A percentile compares a stretch with the other conserved stretches of the same genome.
Conservation (phyloP, 768 basidiomycete species). For the Boletellus ananas region DNA sequence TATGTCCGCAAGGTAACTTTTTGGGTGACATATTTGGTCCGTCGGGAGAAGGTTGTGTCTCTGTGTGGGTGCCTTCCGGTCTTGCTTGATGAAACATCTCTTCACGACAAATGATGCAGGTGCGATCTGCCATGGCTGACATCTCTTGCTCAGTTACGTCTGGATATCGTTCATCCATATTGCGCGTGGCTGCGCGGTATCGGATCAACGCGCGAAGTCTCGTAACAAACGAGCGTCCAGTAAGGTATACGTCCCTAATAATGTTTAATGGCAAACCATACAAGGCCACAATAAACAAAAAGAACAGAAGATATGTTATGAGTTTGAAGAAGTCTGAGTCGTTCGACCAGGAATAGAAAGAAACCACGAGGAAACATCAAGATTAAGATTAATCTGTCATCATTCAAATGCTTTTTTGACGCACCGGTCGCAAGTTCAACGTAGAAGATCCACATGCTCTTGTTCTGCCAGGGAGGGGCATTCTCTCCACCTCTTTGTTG, state of each 20-base stretch:
- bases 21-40: conserved; percentile 96
- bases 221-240: conserved; percentile 86
- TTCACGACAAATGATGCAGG: conserved; percentile 97
- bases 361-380: neutral
- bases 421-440: conserved; percentile 86
- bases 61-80: conserved; percentile 22
- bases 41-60: conserved; percentile 36
- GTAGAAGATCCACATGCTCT: conserved; percentile 96
- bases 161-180: conserved; percentile 96
- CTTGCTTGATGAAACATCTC: conserved; percentile 65
- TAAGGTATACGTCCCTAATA: conserved; percentile 94
- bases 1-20: conserved; percentile 93
- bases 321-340: conserved; percentile 86
- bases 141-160: conserved; percentile 88
- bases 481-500: conserved; percentile 75
- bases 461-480: conserved; percentile 93
- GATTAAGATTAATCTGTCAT: neutral
- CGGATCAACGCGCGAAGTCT: conserved; percentile 85
- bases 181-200: conserved; percentile 89
- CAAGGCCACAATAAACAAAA: conserved; percentile 88
- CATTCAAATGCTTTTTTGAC: conserved; percentile 17
- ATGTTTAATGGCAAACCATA: conserved; percentile 97
- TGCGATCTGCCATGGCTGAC: conserved; percentile 75
- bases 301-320: conserved; percentile 89
- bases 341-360: conserved; percentile 6